Conservation (phyloP, 176 grass and related monocot genomes). For the Tillandsia fasciculata region DNA sequence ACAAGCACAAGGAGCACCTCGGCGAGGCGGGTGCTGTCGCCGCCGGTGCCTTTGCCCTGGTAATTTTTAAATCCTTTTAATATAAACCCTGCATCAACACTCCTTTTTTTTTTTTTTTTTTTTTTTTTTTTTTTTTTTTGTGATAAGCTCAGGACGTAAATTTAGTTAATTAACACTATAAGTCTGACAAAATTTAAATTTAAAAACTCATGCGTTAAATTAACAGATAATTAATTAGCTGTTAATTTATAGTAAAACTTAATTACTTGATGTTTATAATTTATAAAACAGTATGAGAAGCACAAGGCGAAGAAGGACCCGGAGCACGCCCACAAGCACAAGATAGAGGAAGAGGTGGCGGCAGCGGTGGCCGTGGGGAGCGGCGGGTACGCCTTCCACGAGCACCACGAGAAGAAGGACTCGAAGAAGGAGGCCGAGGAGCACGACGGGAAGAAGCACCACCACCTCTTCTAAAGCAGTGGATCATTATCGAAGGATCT, state of each 20-base stretch:
- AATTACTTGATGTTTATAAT: not conserved
- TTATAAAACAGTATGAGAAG: constrained; percentile 63
- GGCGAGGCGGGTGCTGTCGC: constrained; percentile 46
- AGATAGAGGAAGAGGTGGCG: constrained; percentile 72
- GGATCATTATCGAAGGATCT: constrained; percentile 16
- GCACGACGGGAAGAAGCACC: constrained; percentile 69
- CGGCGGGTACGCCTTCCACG: constrained; percentile 71
- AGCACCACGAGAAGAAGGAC: constrained; percentile 92
- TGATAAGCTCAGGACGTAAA: no score
- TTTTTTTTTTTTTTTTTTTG: no score
- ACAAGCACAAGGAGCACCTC: constrained; percentile 85
- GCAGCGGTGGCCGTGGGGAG: constrained; percentile 47
- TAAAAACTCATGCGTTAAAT: not conserved
- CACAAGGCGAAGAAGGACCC: constrained; percentile 86
- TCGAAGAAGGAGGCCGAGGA: constrained; percentile 65
- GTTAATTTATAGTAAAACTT: no score
- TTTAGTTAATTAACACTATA: no score
- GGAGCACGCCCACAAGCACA: constrained; percentile 69
- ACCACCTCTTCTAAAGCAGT: constrained; percentile 38
- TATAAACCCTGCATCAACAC: not conserved
- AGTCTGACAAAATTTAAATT: not conserved
- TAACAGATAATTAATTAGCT: not conserved
- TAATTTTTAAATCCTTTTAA: constrained; percentile 18
- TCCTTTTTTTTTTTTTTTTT: no score
- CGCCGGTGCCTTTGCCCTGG: constrained; percentile 67